Percentiles rank a stretch among this genome's conserved stretches.
Conservation (phyloP, 306 rosid species). For the Vigna trinervia region DNA sequence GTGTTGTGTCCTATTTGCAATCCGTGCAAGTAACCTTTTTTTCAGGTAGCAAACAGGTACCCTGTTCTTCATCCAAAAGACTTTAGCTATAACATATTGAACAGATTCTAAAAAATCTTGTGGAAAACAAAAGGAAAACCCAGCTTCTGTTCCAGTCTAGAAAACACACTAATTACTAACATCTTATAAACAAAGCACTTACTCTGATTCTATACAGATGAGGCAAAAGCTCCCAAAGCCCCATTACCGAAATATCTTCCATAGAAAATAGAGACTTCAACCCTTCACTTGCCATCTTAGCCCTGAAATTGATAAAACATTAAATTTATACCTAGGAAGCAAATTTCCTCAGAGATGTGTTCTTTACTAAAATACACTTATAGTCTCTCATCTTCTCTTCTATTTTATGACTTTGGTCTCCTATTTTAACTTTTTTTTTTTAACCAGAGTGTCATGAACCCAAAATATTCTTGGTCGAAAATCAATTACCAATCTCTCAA, state of each 20-base stretch:
- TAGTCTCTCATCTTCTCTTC: background rate
- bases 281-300: slow-evolving; percentile 77
- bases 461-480: background rate
- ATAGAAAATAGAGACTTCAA: slow-evolving; percentile 73
- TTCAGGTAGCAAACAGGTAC: background rate
- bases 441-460: background rate
- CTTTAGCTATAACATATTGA: background rate
- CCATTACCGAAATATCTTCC: slow-evolving; percentile 92
- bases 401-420: background rate
- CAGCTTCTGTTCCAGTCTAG: background rate
- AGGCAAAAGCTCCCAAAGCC: slow-evolving; percentile 89
- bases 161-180: background rate
- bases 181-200: slow-evolving; percentile 43
- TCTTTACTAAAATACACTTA: too few relatives aligned
- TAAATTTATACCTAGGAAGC: background rate
- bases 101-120: background rate
- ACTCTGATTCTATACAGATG: slow-evolving; percentile 72
- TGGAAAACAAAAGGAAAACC: background rate
- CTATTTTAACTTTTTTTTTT: background rate
- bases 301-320: slow-evolving; percentile 54
- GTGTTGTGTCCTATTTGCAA: background rate
- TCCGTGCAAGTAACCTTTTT: background rate
- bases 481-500: background rate
- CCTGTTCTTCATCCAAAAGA: background rate
- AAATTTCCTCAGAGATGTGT: background rate